phyloP scores from a whole-genome alignment of 805 yeast genomes.

The Ogataea saltuana region DNA sequence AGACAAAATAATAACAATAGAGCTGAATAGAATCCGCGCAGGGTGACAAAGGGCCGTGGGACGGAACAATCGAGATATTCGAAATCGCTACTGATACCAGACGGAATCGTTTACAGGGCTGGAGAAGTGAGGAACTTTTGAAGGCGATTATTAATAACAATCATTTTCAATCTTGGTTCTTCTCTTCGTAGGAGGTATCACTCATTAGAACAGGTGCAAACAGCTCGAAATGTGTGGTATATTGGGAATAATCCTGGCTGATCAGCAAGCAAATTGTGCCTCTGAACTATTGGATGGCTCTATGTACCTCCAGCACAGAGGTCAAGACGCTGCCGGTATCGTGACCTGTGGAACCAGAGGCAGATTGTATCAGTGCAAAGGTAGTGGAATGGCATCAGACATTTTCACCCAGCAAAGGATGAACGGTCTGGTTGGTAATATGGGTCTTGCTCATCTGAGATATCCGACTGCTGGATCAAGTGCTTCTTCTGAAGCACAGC shows the following conservation, averaged over 20 bases:
- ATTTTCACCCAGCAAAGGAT: slow-evolving; percentile 87
- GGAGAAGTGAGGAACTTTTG: no score
- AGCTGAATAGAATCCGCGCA: slow-evolving; percentile 7
- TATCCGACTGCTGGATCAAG: slow-evolving; percentile 98
- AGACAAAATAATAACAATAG: no score
- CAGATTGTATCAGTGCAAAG: slow-evolving; percentile 94
- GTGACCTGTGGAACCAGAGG: slow-evolving; percentile 95
- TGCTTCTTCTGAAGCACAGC: slow-evolving; percentile 97
- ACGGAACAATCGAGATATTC: neutral
- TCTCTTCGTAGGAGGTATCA: no score
- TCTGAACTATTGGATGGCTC: slow-evolving; percentile 92
- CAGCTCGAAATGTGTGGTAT: slow-evolving; percentile 98
- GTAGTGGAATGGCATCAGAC: slow-evolving; percentile 98
- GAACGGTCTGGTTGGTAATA: slow-evolving; percentile 79
- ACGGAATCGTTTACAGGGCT: slow-evolving; percentile 4
- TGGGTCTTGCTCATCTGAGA: slow-evolving; percentile 94
- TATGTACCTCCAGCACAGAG: slow-evolving; percentile 91
- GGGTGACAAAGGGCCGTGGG: slow-evolving; percentile 1
- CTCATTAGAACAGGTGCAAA: no score
- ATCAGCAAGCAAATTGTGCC: slow-evolving; percentile 71
- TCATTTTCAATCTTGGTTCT: no score
- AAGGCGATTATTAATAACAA: no score
- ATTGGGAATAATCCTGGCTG: slow-evolving; percentile 81
- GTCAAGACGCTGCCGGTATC: slow-evolving; percentile 99
- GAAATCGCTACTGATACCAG: slow-evolving; percentile 4